Conservation (phyloP, 352 stramenopile genomes). For the Pilasporangium apinafurcum region DNA sequence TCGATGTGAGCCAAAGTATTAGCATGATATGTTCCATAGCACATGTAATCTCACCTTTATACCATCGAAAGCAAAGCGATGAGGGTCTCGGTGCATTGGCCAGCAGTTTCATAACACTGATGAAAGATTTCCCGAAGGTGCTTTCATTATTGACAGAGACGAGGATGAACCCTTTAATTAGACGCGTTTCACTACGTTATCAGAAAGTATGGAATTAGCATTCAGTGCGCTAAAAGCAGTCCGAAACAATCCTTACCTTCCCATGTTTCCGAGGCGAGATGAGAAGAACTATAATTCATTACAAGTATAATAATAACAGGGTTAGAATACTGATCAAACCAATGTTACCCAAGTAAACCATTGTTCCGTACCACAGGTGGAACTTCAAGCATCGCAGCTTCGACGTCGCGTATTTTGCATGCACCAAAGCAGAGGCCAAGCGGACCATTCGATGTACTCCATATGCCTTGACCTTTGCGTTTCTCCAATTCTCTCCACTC, state of each 20-base stretch:
- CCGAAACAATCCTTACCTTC: conserved; percentile 2
- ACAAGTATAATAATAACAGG: background rate
- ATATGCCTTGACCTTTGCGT: conserved; percentile 52
- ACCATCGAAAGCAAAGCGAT: conserved; percentile 74
- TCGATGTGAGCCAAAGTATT: background rate
- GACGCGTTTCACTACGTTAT: conserved; percentile 44
- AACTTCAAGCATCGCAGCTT: conserved; percentile 67
- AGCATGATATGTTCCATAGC: background rate
- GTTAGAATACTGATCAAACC: background rate
- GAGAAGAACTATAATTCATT: conserved; percentile 43
- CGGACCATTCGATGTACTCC: conserved; percentile 51
- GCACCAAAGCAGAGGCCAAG: conserved; percentile 46
- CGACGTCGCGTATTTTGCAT: conserved; percentile 52
- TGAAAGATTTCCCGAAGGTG: conserved; percentile 57
- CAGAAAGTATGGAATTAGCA: too few species aligned
- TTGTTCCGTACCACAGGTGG: conserved; percentile 24
- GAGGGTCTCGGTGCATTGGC: conserved; percentile 55
- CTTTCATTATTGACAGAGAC: conserved; percentile 75
- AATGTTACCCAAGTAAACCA: background rate
- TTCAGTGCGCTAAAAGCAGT: conserved; percentile 8
- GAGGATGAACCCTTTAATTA: conserved; percentile 71
- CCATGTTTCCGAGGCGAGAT: conserved; percentile 19
- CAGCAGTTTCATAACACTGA: conserved; percentile 41
- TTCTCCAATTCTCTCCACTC: conserved; percentile 19
- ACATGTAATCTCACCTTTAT: conserved; percentile 25